Base-by-base conservation (phyloP, 169 alveolate species). In the Neospora caninum region DNA sequence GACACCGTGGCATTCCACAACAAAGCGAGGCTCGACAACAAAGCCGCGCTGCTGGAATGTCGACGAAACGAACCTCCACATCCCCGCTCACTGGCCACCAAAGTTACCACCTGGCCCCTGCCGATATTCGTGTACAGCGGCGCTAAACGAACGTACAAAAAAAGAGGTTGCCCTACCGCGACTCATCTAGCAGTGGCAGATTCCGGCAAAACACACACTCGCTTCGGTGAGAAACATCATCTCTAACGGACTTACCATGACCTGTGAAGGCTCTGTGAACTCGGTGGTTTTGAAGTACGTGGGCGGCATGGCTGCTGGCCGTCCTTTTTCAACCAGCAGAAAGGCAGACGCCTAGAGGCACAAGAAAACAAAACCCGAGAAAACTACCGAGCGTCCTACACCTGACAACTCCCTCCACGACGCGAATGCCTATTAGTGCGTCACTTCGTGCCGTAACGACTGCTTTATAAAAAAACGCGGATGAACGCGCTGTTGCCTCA, bases 211-310 rank as follows among this genome's bases (percentile, higher is more conserved):
- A 0, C 58, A 13, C 18, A 49, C 58, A 22, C 58, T 22, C 58
- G 27, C 58, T 49, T 13, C 18, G 58, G 58, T 49, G 9, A 49
- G 27, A 49, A 22, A 49, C 58, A 49, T 13, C 9, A 49, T 13
- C 58, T 49, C 9, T 22, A 49, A 49, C 58, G 0, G 1, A 49
- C 92, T 31, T 27, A 86, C 92, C 45, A 84, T 88, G 88, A 86
- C 86, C 64, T 94, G 96, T 95, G 98, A 98, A 25, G 99, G 96
- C 39, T 91, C 96, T 39, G 99, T 97, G 96, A 99, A 99, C 80
- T 95, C 98, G 93, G 98, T 98, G n/a, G 99, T 96, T 96, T 98
- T 98, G 92, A 98, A 97, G 95, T 98, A 98, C 22, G 99, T 99
- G 25, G 99, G 99, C 39, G 99, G 99, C 86, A 94, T 95, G 42